Conservation (phyloP, 192 early-diverging fungal species). For the Coemansia guatemalensis region DNA sequence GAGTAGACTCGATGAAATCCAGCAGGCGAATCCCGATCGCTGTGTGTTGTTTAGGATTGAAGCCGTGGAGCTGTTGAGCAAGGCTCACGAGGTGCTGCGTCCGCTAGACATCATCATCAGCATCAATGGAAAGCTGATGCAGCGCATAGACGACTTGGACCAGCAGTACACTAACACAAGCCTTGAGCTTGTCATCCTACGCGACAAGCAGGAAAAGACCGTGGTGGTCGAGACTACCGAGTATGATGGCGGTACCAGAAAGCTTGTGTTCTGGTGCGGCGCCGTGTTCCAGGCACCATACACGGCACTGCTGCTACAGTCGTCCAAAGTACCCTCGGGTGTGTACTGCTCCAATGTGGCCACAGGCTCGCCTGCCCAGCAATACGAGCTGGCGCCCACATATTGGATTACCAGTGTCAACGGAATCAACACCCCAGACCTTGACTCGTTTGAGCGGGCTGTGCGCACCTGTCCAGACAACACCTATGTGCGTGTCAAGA, state of each 20-base stretch:
- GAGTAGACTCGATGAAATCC: constrained; percentile 59
- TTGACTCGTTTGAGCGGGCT: constrained; percentile 63
- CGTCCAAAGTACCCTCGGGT: constrained; percentile 61
- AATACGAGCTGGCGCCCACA: constrained; percentile 58
- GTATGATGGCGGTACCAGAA: constrained; percentile 58
- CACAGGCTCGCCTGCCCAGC: constrained; percentile 65
- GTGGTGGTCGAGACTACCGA: constrained; percentile 66
- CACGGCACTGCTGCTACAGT: constrained; percentile 67
- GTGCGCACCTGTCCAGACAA: constrained; percentile 58
- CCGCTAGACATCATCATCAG: constrained; percentile 70
- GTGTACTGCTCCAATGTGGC: constrained; percentile 63
- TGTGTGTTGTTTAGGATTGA: constrained; percentile 60
- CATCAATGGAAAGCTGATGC: constrained; percentile 64
- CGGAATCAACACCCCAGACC: constrained; percentile 56
- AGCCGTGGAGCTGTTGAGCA: constrained; percentile 58
- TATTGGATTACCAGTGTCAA: constrained; percentile 71
- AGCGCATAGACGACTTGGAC: constrained; percentile 60
- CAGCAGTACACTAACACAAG: constrained; percentile 55
- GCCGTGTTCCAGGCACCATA: constrained; percentile 74
- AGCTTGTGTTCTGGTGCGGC: constrained; percentile 83
- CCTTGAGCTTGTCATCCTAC: constrained; percentile 62
- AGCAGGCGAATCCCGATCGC: constrained; percentile 55
- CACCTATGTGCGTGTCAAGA: constrained; percentile 48
- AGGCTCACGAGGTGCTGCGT: constrained; percentile 56
- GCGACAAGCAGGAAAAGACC: constrained; percentile 67